Base-by-base conservation (phyloP, 129 eudicot species). In the Erigeron canadensis region DNA sequence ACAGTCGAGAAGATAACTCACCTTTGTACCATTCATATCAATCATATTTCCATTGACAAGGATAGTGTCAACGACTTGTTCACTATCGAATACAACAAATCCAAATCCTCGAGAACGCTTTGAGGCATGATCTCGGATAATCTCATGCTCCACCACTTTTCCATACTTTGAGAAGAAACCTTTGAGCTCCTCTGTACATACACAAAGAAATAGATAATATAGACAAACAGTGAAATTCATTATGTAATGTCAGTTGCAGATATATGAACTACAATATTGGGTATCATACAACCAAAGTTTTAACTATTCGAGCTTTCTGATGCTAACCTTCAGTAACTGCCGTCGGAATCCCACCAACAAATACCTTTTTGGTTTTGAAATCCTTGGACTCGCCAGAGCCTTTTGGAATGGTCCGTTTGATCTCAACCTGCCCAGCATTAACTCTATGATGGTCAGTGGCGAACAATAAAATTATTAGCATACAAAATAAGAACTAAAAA, bases 21-120 rank as follows among this genome's bases (percentile, higher is more conserved):
- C 99, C 91, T 86, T 84, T 66, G 90, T 82, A 55, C 94, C 99
- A 7, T 57, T 64, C 97, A 94, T 87, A 55, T 87, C 97, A 50
- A 94, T 87, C 96, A 78, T 94, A 66, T 90, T 90, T 61, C 97
- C 93, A 74, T 88, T 85, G 61, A 91, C 85, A 44, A 94, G 79
- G 15, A 94, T 51, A 34, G 67, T 86, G 71, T 94, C 99, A 74
- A 90, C 99, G 34, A 83, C 87, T 82, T 86, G 88, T 65, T 94
- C 97, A 12, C 45, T 80, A 70, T 89, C 98, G 77, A 94, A 94
- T 21, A 87, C 95, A 66, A 94, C 63, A 74, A 94, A 94, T 47
- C 99, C 99, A 79, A 94, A 94, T 38, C 99, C 99, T 56, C 99
- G 83, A 50, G 99, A 94, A 70, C 94, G 96, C 54, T 90, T 90